Evolutionary conservation across 2,329 filamentous ascomycete genomes (phyloP).

Genomic region (Madurella mycetomatis): DNA sequence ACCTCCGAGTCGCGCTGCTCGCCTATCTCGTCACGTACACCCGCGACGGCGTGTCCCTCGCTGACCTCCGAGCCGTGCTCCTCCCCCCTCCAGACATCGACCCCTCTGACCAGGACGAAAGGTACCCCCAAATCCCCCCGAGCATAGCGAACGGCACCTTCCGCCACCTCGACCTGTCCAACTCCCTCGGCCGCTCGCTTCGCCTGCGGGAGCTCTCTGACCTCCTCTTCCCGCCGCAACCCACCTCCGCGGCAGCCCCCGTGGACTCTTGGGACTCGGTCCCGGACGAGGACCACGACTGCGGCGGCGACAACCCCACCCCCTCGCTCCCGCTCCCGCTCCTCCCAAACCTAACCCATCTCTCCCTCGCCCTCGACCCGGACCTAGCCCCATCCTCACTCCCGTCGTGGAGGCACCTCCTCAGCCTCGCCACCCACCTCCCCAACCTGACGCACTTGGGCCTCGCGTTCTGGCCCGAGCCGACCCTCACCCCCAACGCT

Average conservation of each 20-base stretch:
- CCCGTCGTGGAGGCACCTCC: conserved; percentile 54
- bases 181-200: conserved; percentile 48
- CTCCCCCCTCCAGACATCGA: conserved; percentile 28
- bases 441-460: conserved; percentile 55
- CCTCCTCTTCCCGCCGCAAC: conserved; percentile 43
- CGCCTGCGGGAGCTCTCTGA: conserved; percentile 49
- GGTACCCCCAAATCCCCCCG: conserved; percentile 18
- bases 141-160: conserved; percentile 42
- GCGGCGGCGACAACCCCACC: conserved; percentile 19
- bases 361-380: conserved; percentile 50
- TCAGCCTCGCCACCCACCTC: conserved; percentile 49
- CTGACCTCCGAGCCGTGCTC: conserved; percentile 48
- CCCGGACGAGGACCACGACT: conserved; percentile 24
- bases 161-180: conserved; percentile 50
- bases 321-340: conserved; percentile 36
- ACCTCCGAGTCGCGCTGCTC: conserved; percentile 49
- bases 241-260: conserved; percentile 20
- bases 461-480: conserved; percentile 59
- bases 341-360: conserved; percentile 55
- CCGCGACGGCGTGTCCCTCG: conserved; percentile 43
- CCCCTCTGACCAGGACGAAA: neutral
- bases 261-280: conserved; percentile 53
- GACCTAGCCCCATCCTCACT: neutral
- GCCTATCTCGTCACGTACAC: conserved; percentile 44
- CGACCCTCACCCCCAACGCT: conserved; percentile 53